Base-by-base conservation (phyloP, 2,329 filamentous ascomycete species). In the Daldinia sp. region DNA sequence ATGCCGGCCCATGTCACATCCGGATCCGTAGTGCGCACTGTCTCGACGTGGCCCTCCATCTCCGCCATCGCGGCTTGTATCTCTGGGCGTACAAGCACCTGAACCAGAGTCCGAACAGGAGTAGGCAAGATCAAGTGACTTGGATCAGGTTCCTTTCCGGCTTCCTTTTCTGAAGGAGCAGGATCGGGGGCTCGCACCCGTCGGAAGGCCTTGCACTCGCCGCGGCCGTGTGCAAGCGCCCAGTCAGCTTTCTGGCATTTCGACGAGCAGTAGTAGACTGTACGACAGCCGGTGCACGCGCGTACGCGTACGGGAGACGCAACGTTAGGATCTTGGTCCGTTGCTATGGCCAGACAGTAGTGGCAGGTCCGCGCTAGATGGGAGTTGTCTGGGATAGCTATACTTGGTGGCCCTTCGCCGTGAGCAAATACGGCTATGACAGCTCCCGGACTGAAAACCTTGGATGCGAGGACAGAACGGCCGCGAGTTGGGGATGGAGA, bases 191-290 rank as follows among this genome's bases (percentile, higher is more conserved):
- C 76, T 20, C 83, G 79, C 20, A 84, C 80, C 54, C 79, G 81
- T 70, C 75, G 72, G 67, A 85, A 80, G 35, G 81, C 77, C 30
- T 78, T 77, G 80, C 88, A 90, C 79, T 90, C 88, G 50, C 78
- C 88, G 51, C 78, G 78, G 72, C 82, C 81, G 78, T 90, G 88
- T 44, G 82, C 79, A 1, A 76, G 75, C 6, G 77, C 76, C 88
- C 88, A 90, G 74, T 86, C 83, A 1, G 82, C 79, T 26, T 79
- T 79, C 78, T 90, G 88, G 78, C 88, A 90, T 4, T 75, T 70
- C 6, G 79, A 63, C 57, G 81, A 80, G 79, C 88, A 90, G 81
- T 90, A 90, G 28, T 80, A 82, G 3, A 83, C 82, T 1, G 83
- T 80, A 30, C 80, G 82, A 79, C 88, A 90, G 55, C 81, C 84